Base-by-base conservation (phyloP, 192 early-diverging fungal species). In the Umbelopsis sp. region DNA sequence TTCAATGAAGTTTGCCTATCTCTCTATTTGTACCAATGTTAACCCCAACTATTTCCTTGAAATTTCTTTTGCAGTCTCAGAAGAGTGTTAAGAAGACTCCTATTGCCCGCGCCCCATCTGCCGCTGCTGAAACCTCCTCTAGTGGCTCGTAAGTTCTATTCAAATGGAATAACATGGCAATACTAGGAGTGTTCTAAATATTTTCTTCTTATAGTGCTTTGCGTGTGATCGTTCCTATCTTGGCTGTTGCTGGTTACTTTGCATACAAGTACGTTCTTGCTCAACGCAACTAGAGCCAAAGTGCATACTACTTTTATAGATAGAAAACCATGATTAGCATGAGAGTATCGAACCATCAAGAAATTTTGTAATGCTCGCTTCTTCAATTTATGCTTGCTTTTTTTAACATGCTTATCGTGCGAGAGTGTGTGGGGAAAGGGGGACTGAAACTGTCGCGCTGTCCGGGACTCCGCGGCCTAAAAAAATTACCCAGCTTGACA, bases 241-340 rank as follows among this genome's bases (percentile, higher is more conserved):
- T 78, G 51, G 77, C 72, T 68, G 72, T 78, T 25, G 47, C 49
- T 34, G 77, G 72, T 74, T 50, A 70, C 24, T 41, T 78, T 51
- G 72, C 22, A 21, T 78, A 78, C 65, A 78, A 78, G 69, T 74
- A 62, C 56, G 12, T 11, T 11, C 3, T 12, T 62, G 56, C 26
- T 34, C 56, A 62, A 20, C 56, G 56, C n/a, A 12, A 31, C n/a
- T 62, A 62, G 26, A 62, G 8, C 31, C 52, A 1, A 62, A 34
- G 20, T 12, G 11, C 56, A 36, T 34, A 34, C 38, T 41, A 41
- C 38, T 41, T 29, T 34, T 62, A 62, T 29, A 62, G 56, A 62
- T 62, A 32, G 31, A 34, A 34, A 41, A 41, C 38, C 38, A 41
- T 41, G 38, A 41, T 41, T 11, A 41, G 38, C 5, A 11, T 41